Evolutionary conservation across 2,329 filamentous ascomycete genomes (phyloP).

Genomic region (Colletotrichum sp.): DNA sequence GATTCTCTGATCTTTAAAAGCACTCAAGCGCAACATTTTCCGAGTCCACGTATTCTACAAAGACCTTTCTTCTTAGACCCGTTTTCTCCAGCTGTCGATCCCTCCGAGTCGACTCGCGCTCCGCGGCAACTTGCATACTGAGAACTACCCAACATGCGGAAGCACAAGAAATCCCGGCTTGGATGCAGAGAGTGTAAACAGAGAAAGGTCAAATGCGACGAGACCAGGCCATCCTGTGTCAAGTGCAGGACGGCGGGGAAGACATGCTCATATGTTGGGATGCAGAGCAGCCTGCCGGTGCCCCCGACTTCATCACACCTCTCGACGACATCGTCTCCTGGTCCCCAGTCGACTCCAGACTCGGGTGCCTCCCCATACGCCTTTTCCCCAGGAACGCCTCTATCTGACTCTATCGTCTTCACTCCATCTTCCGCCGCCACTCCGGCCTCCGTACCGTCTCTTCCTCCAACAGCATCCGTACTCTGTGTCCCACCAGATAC

Average conservation of each 20-base stretch:
- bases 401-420: neutral
- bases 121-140: neutral
- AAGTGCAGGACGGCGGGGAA: constrained; percentile 43
- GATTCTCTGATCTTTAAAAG: neutral
- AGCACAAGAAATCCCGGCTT: constrained; percentile 43
- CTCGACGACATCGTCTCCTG: constrained; percentile 36
- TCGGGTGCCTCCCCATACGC: neutral
- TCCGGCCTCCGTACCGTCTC: neutral
- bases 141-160: neutral
- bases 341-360: constrained; percentile 29
- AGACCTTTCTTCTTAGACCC: neutral
- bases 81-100: neutral
- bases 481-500: neutral
- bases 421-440: neutral
- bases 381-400: neutral
- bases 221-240: constrained; percentile 41
- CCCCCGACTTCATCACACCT: neutral
- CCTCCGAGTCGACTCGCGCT: too few species aligned
- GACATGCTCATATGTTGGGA: constrained; percentile 34
- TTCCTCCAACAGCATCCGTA: neutral
- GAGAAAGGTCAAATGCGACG: constrained; percentile 48
- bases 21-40: neutral
- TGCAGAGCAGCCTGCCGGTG: neutral
- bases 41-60: neutral
- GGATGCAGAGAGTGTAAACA: constrained; percentile 45